Conservation (phyloP, 2,329 filamentous ascomycete genomes). For the Blastomyces gilchristii region DNA sequence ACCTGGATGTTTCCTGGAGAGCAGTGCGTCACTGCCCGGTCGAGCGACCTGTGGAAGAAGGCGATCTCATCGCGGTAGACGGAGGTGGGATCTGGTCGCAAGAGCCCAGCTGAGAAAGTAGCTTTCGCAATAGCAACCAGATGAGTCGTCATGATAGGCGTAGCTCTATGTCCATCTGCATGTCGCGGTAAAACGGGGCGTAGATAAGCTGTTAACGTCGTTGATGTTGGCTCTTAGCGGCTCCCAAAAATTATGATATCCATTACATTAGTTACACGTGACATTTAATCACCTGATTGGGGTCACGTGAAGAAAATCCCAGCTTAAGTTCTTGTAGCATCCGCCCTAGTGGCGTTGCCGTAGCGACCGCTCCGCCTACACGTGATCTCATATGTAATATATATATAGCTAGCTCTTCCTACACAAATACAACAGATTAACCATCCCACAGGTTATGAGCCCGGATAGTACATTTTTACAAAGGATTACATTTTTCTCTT, state of each 20-base stretch:
- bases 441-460: too few relatives aligned
- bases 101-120: slow-evolving; percentile 61
- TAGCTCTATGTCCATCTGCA: slow-evolving; percentile 1
- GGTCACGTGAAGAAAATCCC: too few relatives aligned
- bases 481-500: too few relatives aligned
- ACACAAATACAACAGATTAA: too few relatives aligned
- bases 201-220: background rate
- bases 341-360: too few relatives aligned
- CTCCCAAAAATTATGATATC: background rate
- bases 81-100: slow-evolving; percentile 62
- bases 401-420: too few relatives aligned
- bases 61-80: slow-evolving; percentile 60
- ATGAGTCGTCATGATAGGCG: slow-evolving; percentile 50
- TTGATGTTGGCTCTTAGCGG: background rate
- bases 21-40: slow-evolving; percentile 58
- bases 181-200: background rate
- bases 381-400: too few relatives aligned
- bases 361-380: too few relatives aligned
- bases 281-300: background rate
- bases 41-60: slow-evolving; percentile 56
- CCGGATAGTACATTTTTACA: too few relatives aligned
- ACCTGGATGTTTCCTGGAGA: slow-evolving; percentile 79
- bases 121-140: slow-evolving; percentile 69
- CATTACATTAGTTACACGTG: background rate
- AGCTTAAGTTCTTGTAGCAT: too few relatives aligned